Base-by-base conservation (phyloP, 805 yeast genomes). In the Gaillardinia entomophila region DNA sequence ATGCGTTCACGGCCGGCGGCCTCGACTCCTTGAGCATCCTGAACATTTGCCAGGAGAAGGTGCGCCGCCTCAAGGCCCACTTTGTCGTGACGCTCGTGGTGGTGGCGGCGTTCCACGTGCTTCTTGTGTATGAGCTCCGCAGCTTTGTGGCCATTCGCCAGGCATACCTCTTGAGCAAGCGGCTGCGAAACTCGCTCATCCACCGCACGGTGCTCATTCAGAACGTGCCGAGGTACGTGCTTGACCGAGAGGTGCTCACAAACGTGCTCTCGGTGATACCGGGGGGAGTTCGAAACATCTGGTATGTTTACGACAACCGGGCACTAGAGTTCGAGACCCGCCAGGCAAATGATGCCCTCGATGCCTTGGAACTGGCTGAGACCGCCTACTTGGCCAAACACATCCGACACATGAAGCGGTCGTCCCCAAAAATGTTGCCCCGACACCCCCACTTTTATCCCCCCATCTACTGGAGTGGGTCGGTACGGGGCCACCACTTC, bases 1-100 rank as follows among this genome's bases (percentile, higher is more conserved):
- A 30, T 3, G 38, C 45, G 3, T 50, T 46, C 35, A 36, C 49
- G 11, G 68, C 66, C 2, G 27, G 46, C 0, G 86, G 88, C 0
- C 57, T 88, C 30, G 95, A 87, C 45, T 62, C 57, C 30, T 61
- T 85, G 6, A 82, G 94, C 13, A 72, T 84, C 52, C 76, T 92
- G 3, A 82, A 83, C 46, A 69, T 86, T 3, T 71, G 86, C 0
- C 63, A 70, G 4, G 43, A 64, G 2, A 72, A 74, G 28, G 69
- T 77, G 0, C 48, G 54, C 3, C 53, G 74, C 15, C 64, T 81
- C 37, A 62, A 77, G 37, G 73, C 77, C 15, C 96, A 87, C 54
- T 71, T 87, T 32, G 49, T 76, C 0, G 59, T 82, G 55, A 67
- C 83, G 2, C 34, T 80, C 0, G 42, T 76, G 2, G 72, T 79